Conservation (phyloP, 768 basidiomycete genomes). For the Pulveroboletus sp. region DNA sequence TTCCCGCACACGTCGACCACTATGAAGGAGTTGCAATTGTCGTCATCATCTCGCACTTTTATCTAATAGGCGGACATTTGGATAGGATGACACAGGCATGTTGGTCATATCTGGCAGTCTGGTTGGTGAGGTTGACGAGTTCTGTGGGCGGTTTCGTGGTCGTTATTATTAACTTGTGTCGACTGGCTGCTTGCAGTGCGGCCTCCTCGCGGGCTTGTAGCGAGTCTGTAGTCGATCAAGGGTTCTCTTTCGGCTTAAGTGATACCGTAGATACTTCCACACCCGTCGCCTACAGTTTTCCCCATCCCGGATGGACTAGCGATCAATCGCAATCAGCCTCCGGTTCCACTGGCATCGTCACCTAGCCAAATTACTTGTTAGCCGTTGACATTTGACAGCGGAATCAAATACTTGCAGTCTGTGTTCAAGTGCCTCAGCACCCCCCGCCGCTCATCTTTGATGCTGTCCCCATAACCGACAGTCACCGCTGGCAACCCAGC, state of each 20-base stretch:
- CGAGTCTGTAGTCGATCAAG: slow-evolving; percentile 13
- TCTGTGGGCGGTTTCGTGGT: slow-evolving; percentile 8
- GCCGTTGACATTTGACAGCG: slow-evolving; percentile 26
- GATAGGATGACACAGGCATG: slow-evolving; percentile 21
- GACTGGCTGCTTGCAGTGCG: slow-evolving; percentile 28
- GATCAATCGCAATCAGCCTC: slow-evolving; percentile 18
- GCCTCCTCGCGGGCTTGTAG: slow-evolving; percentile 24
- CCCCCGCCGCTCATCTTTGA: slow-evolving; percentile 15
- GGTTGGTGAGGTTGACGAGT: slow-evolving; percentile 14
- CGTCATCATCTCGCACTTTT: slow-evolving; percentile 22
- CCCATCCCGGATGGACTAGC: slow-evolving; percentile 4
- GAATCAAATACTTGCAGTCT: slow-evolving; percentile 23
- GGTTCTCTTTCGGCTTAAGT: not conserved
- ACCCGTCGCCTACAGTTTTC: not conserved
- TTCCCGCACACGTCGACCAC: slow-evolving; percentile 6
- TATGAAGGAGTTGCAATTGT: slow-evolving; percentile 9
- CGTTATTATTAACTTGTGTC: slow-evolving; percentile 22
- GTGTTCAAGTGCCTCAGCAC: slow-evolving; percentile 6
- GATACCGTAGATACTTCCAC: not conserved
- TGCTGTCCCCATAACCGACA: slow-evolving; percentile 19
- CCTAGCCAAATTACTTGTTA: slow-evolving; percentile 4
- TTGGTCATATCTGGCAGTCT: slow-evolving; percentile 24
- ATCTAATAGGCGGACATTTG: slow-evolving; percentile 37
- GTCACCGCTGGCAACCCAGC: slow-evolving; percentile 12
- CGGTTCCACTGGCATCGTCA: slow-evolving; percentile 4